Percentiles rank a stretch among this genome's conserved stretches.
phyloP scores from a whole-genome alignment of 257 asterid species.

The Galeopsis tetrahit region DNA sequence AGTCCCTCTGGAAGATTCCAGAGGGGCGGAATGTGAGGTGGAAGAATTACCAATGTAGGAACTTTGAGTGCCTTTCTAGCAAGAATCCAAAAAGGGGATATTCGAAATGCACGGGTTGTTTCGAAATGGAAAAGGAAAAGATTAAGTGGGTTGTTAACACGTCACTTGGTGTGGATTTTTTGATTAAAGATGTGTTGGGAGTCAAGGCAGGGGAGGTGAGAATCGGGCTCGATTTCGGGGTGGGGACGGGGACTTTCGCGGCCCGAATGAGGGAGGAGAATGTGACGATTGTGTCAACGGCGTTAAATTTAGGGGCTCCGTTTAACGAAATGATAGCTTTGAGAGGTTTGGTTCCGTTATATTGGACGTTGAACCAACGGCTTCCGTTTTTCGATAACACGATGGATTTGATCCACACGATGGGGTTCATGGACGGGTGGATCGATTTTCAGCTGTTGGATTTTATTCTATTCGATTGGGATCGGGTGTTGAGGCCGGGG shows the following conservation, averaged over 20 bases:
- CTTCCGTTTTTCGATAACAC: slow-evolving; percentile 92
- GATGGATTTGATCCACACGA: slow-evolving; percentile 82
- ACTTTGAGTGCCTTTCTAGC: slow-evolving; percentile 79
- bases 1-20: slow-evolving; percentile 81
- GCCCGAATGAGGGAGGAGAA: slow-evolving; percentile 85
- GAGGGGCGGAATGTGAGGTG: slow-evolving; percentile 91
- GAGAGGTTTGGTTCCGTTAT: slow-evolving; percentile 77
- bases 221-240: slow-evolving; percentile 74
- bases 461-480: slow-evolving; percentile 90
- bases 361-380: slow-evolving; percentile 77
- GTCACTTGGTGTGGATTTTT: slow-evolving; percentile 49
- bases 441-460: slow-evolving; percentile 76
- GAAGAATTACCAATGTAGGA: slow-evolving; percentile 78
- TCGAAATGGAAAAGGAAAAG: slow-evolving; percentile 87
- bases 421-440: slow-evolving; percentile 94
- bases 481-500: slow-evolving; percentile 83
- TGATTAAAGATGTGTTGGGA: slow-evolving; percentile 56
- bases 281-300: slow-evolving; percentile 72
- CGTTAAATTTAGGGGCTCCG: slow-evolving; percentile 87
- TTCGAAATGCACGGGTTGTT: slow-evolving; percentile 72
- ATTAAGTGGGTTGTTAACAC: slow-evolving; percentile 65
- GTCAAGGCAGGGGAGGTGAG: slow-evolving; percentile 69
- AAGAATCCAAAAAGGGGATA: slow-evolving; percentile 76
- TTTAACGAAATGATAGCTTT: slow-evolving; percentile 84
- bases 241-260: slow-evolving; percentile 88